These are phyloP conservation scores for Phascolomyces articulosus DNA, from an alignment of 371 early-diverging fungal genomes.

Conservation along the genomic window DNA sequence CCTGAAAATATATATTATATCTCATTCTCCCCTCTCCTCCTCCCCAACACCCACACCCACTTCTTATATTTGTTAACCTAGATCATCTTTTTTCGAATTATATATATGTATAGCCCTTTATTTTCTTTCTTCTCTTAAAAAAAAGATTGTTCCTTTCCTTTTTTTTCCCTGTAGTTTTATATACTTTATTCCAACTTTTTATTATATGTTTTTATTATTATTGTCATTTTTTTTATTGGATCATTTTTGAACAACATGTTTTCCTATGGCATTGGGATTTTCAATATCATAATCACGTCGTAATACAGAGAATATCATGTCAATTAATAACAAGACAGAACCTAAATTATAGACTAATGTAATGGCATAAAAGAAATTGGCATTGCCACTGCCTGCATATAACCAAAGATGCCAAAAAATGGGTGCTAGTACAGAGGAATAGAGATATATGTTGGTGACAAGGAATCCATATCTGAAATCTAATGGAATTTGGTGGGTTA, in stretches of 20 bases:
- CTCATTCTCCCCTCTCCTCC: background rate
- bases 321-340: constrained; percentile 81
- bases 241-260: constrained; percentile 63
- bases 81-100: background rate
- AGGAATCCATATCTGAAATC: constrained; percentile 74
- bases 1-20: background rate
- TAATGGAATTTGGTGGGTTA: too few relatives aligned
- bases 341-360: constrained; percentile 89
- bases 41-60: too few relatives aligned
- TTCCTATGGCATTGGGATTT: constrained; percentile 62
- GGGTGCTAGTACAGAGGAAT: constrained; percentile 80
- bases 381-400: constrained; percentile 93
- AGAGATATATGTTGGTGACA: constrained; percentile 67
- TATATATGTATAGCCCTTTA: background rate
- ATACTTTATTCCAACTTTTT: background rate
- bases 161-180: background rate
- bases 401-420: constrained; percentile 95
- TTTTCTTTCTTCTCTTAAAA: background rate
- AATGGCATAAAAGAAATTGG: constrained; percentile 97
- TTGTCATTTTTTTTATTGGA: background rate
- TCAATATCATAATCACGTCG: constrained; percentile 79
- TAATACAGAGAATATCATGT: constrained; percentile 73
- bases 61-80: background rate
- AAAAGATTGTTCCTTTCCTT: background rate
- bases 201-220: too few relatives aligned